Evolutionary conservation across 2,329 filamentous ascomycete genomes (phyloP).

Genomic region (Graphium sp.): DNA sequence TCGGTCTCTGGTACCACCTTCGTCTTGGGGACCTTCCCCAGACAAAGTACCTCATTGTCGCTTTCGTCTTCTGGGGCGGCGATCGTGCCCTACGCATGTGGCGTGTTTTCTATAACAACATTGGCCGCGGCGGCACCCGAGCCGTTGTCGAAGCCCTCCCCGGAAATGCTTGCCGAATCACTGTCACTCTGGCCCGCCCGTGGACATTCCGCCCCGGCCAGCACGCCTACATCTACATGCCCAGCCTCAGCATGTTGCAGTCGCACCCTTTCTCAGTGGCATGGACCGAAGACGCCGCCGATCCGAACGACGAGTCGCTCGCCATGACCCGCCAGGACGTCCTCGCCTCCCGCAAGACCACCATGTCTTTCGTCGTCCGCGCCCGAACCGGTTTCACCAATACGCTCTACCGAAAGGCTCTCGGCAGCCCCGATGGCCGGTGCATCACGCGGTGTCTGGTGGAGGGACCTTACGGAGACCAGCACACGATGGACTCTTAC

Average conservation of each 20-base stretch:
- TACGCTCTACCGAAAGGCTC: conserved; percentile 50
- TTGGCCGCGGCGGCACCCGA: conserved; percentile 48
- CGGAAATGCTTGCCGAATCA: conserved; percentile 58
- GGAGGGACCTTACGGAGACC: conserved; percentile 63
- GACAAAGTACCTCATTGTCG: conserved; percentile 40
- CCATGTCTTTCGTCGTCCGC: conserved; percentile 56
- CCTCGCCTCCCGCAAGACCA: conserved; percentile 41
- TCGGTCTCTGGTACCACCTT: conserved; percentile 52
- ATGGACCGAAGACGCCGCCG: conserved; percentile 53
- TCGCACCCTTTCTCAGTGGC: conserved; percentile 68
- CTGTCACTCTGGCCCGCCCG: conserved; percentile 57
- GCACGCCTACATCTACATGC: conserved; percentile 68
- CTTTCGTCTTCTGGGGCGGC: conserved; percentile 48
- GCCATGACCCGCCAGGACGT: conserved; percentile 43
- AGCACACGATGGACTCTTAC: conserved; percentile 56
- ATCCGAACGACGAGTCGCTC: conserved; percentile 32
- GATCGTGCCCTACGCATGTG: conserved; percentile 46
- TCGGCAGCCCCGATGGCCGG: conserved; percentile 39
- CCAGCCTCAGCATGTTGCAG: conserved; percentile 52
- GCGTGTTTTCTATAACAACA: conserved; percentile 46
- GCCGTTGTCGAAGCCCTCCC: conserved; percentile 61
- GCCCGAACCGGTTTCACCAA: conserved; percentile 60
- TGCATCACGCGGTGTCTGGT: conserved; percentile 49
- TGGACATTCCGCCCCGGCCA: conserved; percentile 62
- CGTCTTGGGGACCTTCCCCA: conserved; percentile 35